These are phyloP conservation scores for Verticillium nubilum DNA, from an alignment of 2,329 filamentous ascomycete genomes.

Conservation along the genomic window DNA sequence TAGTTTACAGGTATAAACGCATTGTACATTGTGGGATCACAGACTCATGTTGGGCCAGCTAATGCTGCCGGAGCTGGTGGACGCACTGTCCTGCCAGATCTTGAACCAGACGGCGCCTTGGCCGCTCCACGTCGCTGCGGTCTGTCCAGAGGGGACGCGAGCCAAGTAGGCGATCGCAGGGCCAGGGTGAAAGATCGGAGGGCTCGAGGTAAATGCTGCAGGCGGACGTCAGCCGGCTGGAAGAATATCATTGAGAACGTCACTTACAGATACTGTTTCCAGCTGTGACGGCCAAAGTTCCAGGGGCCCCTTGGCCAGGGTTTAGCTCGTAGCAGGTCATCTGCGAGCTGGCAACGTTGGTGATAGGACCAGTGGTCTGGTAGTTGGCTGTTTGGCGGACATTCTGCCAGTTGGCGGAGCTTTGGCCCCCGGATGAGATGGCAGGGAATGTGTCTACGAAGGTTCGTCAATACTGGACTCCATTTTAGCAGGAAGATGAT, in stretches of 20 bases:
- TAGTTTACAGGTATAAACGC: background rate
- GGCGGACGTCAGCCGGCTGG: background rate
- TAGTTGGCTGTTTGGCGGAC: constrained; percentile 43
- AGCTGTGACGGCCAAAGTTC: constrained; percentile 25
- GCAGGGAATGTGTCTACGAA: constrained; percentile 35
- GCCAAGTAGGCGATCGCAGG: constrained; percentile 31
- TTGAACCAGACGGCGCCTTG: constrained; percentile 30
- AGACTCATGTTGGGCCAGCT: constrained; percentile 25
- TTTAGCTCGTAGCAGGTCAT: constrained; percentile 46
- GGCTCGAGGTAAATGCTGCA: constrained; percentile 28
- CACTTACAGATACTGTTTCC: constrained; percentile 14
- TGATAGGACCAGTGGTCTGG: constrained; percentile 43
- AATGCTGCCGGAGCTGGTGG: constrained; percentile 25
- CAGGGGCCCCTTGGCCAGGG: constrained; percentile 35
- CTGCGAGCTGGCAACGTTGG: constrained; percentile 37
- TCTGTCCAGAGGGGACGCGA: constrained; percentile 26
- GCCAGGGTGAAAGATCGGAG: constrained; percentile 30
- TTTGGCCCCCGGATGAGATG: constrained; percentile 23
- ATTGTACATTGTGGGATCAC: background rate
- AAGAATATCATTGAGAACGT: constrained; percentile 3
- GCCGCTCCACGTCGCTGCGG: constrained; percentile 24
- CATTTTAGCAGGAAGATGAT: background rate
- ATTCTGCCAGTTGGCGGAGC: constrained; percentile 37
- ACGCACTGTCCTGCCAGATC: constrained; percentile 29
- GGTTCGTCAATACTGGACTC: constrained; percentile 1